Base-by-base conservation (phyloP, 768 basidiomycete species). In the Russula ochroleuca region DNA sequence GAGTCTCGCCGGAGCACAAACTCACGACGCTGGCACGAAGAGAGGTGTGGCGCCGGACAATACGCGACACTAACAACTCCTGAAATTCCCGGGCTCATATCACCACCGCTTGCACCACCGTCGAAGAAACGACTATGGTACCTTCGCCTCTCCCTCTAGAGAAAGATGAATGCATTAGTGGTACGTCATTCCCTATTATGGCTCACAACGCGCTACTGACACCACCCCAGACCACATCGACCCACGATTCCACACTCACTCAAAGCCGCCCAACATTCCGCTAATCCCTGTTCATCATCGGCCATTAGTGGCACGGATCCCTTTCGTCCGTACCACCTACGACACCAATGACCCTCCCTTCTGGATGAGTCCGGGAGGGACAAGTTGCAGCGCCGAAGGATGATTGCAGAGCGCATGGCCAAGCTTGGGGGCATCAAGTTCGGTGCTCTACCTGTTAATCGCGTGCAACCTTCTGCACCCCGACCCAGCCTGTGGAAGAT, bases 361-460 rank as follows among this genome's bases (percentile, higher is more conserved):
- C n/a, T n/a, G n/a, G n/a, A 64, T 25, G 70, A 73, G 62, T 79
- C 82, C 56, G 77, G 77, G 1, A 83, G 82, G 60, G 80, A 83
- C 79, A 78, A 25, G 70, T 4, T 73, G 13, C 66, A 74, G n/a
- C n/a, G n/a, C n/a, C n/a, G n/a, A n/a, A n/a, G 2, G 35, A 89
- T 88, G 1, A 90, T 97, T 41, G 92, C 94, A 1, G 93, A 96
- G 62, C 82, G 94, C n/a, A 95, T 97, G 94, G 94, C 94, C 1
- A 92, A 86, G 70, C 78, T 97, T 0, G 92, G 94, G 15, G 92
- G 90, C 3, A 86, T 96, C 71, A 84, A 82, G 65, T 88, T 94
- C 67, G 92, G 92, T 1, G 85, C 81, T 47, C 87, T 87, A 19
- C 83, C 77, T 2, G 67, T 73, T 0, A 73, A 74, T 0, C 79